These are phyloP conservation scores for Chlorella sp. DNA, from an alignment of 139 green algal species.

Conservation along the genomic window DNA sequence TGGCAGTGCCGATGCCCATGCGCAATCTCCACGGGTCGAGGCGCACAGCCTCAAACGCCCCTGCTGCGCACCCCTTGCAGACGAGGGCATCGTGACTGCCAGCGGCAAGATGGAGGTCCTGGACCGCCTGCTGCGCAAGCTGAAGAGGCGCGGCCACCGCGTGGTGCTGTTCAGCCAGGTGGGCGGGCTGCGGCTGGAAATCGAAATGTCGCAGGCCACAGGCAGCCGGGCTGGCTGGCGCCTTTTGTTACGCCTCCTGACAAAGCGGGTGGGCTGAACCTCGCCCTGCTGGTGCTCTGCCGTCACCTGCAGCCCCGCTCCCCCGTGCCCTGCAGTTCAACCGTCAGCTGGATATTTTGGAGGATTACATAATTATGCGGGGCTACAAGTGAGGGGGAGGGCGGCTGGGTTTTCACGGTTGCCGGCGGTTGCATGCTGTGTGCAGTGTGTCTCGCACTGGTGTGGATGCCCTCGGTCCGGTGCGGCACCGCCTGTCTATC, in stretches of 20 bases:
- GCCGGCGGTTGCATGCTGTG: no score
- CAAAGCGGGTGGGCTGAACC: no score
- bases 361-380: conserved; percentile 64
- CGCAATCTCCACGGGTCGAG: background rate
- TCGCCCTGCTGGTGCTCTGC: background rate
- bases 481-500: no score
- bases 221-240: background rate
- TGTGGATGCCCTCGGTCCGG: no score
- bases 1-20: no score
- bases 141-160: conserved; percentile 76
- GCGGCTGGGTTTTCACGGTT: background rate
- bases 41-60: background rate
- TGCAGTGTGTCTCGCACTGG: no score
- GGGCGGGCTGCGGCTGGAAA: no score
- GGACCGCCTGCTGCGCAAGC: conserved; percentile 75
- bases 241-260: background rate
- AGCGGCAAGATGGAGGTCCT: conserved; percentile 80
- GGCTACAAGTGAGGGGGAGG: conserved; percentile 46
- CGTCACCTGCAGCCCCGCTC: background rate
- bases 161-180: conserved; percentile 79
- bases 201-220: no score
- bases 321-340: conserved; percentile 55
- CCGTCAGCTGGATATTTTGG: conserved; percentile 76
- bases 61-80: conserved; percentile 15
- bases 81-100: conserved; percentile 64